Conservation (phyloP, 495 filamentous ascomycete genomes). For the Achaetomiella virescens region DNA sequence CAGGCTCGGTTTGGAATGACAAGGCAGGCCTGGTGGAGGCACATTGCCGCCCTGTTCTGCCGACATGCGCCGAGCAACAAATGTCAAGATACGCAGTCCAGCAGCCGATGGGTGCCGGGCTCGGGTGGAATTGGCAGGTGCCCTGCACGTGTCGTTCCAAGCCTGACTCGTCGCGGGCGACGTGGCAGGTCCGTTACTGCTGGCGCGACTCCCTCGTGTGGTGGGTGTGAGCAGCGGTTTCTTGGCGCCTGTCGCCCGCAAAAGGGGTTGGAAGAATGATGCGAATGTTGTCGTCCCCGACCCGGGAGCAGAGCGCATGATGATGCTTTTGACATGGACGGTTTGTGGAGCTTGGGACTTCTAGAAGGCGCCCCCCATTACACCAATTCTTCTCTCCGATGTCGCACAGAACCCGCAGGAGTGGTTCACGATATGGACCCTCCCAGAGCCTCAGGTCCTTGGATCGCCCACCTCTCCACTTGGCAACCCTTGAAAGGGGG, state of each 20-base stretch:
- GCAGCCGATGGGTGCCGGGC: conserved; percentile 17
- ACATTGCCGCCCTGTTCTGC: background rate
- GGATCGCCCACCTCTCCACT: conserved; percentile 31
- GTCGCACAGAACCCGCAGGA: conserved; percentile 36
- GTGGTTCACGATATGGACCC: conserved; percentile 36
- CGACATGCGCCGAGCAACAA: conserved; percentile 3
- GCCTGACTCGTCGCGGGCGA: conserved; percentile 28
- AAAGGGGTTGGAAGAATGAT: background rate
- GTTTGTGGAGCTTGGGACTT: conserved; percentile 24
- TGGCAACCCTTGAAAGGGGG: conserved; percentile 23
- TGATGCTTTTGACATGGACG: background rate
- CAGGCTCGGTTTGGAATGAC: background rate
- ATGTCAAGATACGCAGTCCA: background rate
- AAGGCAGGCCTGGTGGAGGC: conserved; percentile 5
- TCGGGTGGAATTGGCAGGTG: conserved; percentile 26
- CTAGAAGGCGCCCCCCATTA: conserved; percentile 30
- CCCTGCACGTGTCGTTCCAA: conserved; percentile 7
- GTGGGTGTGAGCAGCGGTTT: background rate
- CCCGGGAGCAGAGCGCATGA: background rate
- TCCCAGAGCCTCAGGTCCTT: conserved; percentile 37
- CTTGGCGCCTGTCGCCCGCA: background rate
- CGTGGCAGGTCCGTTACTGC: conserved; percentile 25
- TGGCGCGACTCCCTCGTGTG: background rate
- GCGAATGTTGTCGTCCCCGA: background rate
- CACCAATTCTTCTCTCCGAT: conserved; percentile 30